Evolutionary conservation across 768 basidiomycete genomes (phyloP).

Genomic region (Xerocomellus intermedius): DNA sequence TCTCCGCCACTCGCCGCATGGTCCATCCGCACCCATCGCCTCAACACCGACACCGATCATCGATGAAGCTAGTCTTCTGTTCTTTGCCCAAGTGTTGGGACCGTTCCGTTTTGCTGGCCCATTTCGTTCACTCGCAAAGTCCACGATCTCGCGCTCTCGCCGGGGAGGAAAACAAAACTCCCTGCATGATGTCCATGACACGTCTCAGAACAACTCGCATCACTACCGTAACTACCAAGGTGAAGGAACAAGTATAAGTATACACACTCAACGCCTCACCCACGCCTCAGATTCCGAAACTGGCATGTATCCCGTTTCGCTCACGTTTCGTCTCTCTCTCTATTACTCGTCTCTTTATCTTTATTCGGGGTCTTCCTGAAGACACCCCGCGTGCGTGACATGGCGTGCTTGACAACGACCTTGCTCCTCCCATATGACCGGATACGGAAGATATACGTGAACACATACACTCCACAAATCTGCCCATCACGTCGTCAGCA

Average conservation of each 20-base stretch:
- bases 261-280: neutral
- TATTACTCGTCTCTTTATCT: neutral
- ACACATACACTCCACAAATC: constrained; percentile 44
- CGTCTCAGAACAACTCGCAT: neutral
- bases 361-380: neutral
- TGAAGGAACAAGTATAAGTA: too few relatives aligned
- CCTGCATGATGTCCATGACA: too few relatives aligned
- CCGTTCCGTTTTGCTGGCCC: neutral
- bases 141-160: neutral
- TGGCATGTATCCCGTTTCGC: too few relatives aligned
- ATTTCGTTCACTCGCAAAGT: neutral
- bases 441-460: constrained; percentile 61
- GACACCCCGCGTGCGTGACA: neutral
- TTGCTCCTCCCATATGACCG: constrained; percentile 24
- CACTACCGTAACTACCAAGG: too few relatives aligned
- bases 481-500: constrained; percentile 20
- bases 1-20: too few relatives aligned
- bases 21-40: too few relatives aligned
- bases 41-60: too few relatives aligned
- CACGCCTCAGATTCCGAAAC: neutral
- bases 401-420: neutral
- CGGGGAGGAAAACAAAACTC: neutral
- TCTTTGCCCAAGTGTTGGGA: neutral
- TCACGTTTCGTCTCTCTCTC: neutral
- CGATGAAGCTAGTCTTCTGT: neutral